Evolutionary conservation across 805 yeast species (phyloP).

Genomic region (Aciculoconidium aculeatum): DNA sequence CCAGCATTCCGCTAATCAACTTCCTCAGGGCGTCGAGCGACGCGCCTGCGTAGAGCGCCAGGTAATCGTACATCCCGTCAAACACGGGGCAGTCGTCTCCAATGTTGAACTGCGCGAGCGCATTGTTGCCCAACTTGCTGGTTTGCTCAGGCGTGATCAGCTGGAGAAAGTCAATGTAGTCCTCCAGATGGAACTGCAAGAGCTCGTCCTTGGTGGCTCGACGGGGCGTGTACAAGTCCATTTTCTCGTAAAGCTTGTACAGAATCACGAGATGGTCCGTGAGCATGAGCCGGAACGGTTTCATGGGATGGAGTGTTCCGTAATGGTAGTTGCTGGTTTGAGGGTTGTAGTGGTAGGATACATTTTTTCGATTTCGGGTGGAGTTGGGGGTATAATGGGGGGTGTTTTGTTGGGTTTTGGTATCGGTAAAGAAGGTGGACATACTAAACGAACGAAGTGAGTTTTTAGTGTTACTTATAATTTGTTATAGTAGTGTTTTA

Average conservation of each 20-base stretch:
- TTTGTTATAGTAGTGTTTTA: too few species aligned
- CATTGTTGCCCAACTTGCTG: constrained; percentile 48
- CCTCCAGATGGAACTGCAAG: constrained; percentile 77
- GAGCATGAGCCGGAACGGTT: constrained; percentile 87
- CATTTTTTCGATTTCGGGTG: constrained; percentile 44
- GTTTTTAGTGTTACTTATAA: too few species aligned
- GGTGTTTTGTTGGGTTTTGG: constrained; percentile 24
- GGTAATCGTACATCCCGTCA: constrained; percentile 91
- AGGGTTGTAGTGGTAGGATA: constrained; percentile 85
- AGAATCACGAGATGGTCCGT: constrained; percentile 87
- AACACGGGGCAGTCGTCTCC: constrained; percentile 95
- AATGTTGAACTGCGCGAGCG: constrained; percentile 65
- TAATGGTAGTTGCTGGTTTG: constrained; percentile 78
- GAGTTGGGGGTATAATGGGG: constrained; percentile 26
- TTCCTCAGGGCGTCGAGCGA: constrained; percentile 89
- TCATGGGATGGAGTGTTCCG: constrained; percentile 97
- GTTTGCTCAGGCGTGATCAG: constrained; percentile 72
- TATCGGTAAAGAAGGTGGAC: constrained; percentile 32
- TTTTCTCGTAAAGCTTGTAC: constrained; percentile 78
- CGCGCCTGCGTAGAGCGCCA: constrained; percentile 87
- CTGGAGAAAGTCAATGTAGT: constrained; percentile 73
- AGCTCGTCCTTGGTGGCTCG: constrained; percentile 79
- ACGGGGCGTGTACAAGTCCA: constrained; percentile 86
- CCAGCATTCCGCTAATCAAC: constrained; percentile 78
- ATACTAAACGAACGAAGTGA: too few species aligned